Conservation (phyloP, 2,329 filamentous ascomycete species). For the Colletotrichum eleusines region DNA sequence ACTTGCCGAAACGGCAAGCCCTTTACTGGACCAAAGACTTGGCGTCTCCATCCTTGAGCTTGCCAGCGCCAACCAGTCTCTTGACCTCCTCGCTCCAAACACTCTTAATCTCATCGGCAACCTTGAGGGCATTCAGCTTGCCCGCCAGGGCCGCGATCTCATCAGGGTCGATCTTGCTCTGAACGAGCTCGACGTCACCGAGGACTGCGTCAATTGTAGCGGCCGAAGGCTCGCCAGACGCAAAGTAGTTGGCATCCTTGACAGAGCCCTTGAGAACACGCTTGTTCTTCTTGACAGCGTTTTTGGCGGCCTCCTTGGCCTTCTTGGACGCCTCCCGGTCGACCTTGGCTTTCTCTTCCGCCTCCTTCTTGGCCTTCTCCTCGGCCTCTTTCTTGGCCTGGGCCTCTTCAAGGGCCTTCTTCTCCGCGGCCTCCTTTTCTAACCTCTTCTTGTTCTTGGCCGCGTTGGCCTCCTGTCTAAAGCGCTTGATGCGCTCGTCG, state of each 20-base stretch:
- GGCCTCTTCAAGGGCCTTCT: slow-evolving; percentile 87
- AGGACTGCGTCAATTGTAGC: slow-evolving; percentile 85
- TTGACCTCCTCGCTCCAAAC: slow-evolving; percentile 84
- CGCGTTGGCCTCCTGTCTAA: slow-evolving; percentile 91
- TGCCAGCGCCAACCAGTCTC: slow-evolving; percentile 83
- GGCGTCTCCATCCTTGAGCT: slow-evolving; percentile 85
- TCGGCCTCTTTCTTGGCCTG: slow-evolving; percentile 86
- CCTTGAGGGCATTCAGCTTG: slow-evolving; percentile 84
- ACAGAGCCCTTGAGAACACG: slow-evolving; percentile 92
- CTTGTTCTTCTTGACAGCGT: slow-evolving; percentile 99
- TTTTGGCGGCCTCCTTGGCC: slow-evolving; percentile 98
- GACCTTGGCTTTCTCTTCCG: slow-evolving; percentile 87
- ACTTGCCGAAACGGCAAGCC: not conserved
- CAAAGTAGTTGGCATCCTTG: slow-evolving; percentile 99
- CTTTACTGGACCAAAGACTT: slow-evolving; percentile 68
- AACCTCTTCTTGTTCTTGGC: slow-evolving; percentile 95
- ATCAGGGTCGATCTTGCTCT: slow-evolving; percentile 89
- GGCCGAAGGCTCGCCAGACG: slow-evolving; percentile 76
- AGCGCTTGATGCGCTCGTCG: slow-evolving; percentile 97
- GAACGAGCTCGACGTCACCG: slow-evolving; percentile 86
- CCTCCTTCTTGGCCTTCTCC: slow-evolving; percentile 82
- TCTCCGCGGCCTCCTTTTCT: slow-evolving; percentile 92
- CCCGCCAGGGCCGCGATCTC: slow-evolving; percentile 87
- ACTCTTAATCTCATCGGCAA: slow-evolving; percentile 85
- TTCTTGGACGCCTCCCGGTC: slow-evolving; percentile 91